Evolutionary conservation across 169 alveolate species (phyloP), one percentile per base, ranked within the genome.

Genomic region (Plasmodium reichenowi): DNA sequence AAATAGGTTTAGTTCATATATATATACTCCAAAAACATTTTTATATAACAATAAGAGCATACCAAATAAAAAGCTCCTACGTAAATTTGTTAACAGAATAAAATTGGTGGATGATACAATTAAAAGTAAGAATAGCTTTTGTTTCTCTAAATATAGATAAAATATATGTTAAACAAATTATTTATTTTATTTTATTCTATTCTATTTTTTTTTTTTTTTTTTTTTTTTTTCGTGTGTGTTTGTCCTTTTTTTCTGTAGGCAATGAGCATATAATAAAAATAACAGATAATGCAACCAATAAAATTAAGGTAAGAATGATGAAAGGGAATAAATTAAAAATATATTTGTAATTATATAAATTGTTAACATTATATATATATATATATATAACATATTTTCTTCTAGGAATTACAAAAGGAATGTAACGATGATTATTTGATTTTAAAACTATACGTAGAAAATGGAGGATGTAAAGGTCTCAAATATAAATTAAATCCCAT

Each of bases 381-480:
- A 38, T 48, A 29, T 70, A 20, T 58, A 58, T 76, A 7, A 48
- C 52, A 47, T 59, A 80, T 20, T 66, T 72, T 38, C 59, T 85
- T 85, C 58, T 72, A 85, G 92, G 63, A 85, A 85, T 22, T 85
- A 63, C 87, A 15, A 58, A 52, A 26, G 26, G 85, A 68, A 43
- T 24, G 20, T 26, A 74, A 62, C 8, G 62, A n/a, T 10, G 86
- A 68, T 2, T 50, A 20, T 48, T 72, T 85, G 48, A 85, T 85
- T 59, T 64, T 85, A 60, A 68, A 60, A 56, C 43, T 85, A 43
- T 60, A 43, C 60, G 92, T 85, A 47, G 26, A 63, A 68, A 85
- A 85, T 70, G 92, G 92, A 7, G 92, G 92, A 9, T 85, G 92
- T 52, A 85, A 85, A 59, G 92, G 92, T 1, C 47, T 85, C 47